Evolutionary conservation across 768 basidiomycete species (phyloP), one percentile per base, ranked within the genome.

Genomic region (Boletus subcaerulescens): DNA sequence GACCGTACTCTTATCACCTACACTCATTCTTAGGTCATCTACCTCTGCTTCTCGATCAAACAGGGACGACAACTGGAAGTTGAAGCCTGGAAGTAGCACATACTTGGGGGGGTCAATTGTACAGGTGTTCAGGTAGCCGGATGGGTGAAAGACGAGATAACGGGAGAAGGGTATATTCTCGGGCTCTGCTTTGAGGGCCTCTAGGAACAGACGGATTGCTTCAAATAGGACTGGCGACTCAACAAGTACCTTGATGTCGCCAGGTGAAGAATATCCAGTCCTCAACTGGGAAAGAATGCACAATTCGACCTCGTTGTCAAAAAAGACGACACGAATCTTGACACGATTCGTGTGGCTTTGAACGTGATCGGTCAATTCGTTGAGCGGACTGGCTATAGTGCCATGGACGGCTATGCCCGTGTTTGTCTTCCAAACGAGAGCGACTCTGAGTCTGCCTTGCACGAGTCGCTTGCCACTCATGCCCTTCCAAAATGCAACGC

Each of bases 151-250:
- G 0, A 75, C 76, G 20, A 89, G 75, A 45, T 81, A 80, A 11
- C 65, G 65, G 0, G 74, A 62, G 63, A 88, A 85, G 0, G 86
- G 86, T 9, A 89, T 55, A 3, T 70, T 65, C 44, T 80, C 77
- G 0, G 88, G 85, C 50, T 84, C 85, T 2, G 72, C 69, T 56
- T 80, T 75, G 4, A 90, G 73, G 0, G 80, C 77, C 53, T 85
- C 77, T 15, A 90, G 73, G 71, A 89, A 89, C 0, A 87, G 88
- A 8, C 84, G 74, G 33, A 86, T 78, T 0, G 84, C 74, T 55
- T 87, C 87, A 55, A 79, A 87, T 80, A 89, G 79, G 53, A 89
- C 79, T 0, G 80, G 77, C 0, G 80, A 76, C 55, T 89, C 87
- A 14, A 89, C 69, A 22, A 89, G 70, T 3, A 86, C 48, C 46